phyloP scores from a whole-genome alignment of 495 filamentous ascomycete species.

The Amniculicola lignicola region DNA sequence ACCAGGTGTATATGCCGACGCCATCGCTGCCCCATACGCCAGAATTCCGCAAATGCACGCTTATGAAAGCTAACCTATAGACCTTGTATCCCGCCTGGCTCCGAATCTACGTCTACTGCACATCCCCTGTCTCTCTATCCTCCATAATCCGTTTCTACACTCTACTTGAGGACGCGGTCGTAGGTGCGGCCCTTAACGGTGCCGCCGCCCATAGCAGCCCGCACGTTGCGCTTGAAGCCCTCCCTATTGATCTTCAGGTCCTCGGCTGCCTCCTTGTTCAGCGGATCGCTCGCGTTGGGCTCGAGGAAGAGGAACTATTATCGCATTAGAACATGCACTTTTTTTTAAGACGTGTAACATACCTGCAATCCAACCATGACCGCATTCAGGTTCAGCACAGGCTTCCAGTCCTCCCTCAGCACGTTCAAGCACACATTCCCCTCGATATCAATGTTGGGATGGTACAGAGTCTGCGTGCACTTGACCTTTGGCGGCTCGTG shows the following conservation, averaged over 20 bases:
- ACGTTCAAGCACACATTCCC: constrained; percentile 98
- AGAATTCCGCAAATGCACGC: constrained; percentile 26
- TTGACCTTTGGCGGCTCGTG: constrained; percentile 98
- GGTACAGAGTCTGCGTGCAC: constrained; percentile 97
- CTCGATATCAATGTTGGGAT: constrained; percentile 96
- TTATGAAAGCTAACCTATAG: constrained; percentile 6
- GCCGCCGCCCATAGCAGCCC: constrained; percentile 76
- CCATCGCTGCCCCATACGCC: constrained; percentile 25
- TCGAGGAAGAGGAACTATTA: constrained; percentile 91
- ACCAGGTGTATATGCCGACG: constrained; percentile 9
- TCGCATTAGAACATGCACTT: constrained; percentile 8
- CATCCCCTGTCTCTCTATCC: no score
- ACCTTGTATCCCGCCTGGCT: no score
- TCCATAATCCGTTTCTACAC: not conserved
- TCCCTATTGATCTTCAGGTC: constrained; percentile 82
- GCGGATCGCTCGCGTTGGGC: constrained; percentile 91
- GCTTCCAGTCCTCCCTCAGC: constrained; percentile 96
- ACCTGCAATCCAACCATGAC: constrained; percentile 94
- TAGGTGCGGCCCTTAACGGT: constrained; percentile 67
- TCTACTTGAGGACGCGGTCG: constrained; percentile 65
- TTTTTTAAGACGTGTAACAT: not conserved
- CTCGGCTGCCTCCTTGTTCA: constrained; percentile 96
- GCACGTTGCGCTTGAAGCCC: constrained; percentile 86
- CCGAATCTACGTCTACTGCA: no score
- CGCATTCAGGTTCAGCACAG: constrained; percentile 92